phyloP scores from a whole-genome alignment of 306 rosid species.

The Cucumis sativus region DNA sequence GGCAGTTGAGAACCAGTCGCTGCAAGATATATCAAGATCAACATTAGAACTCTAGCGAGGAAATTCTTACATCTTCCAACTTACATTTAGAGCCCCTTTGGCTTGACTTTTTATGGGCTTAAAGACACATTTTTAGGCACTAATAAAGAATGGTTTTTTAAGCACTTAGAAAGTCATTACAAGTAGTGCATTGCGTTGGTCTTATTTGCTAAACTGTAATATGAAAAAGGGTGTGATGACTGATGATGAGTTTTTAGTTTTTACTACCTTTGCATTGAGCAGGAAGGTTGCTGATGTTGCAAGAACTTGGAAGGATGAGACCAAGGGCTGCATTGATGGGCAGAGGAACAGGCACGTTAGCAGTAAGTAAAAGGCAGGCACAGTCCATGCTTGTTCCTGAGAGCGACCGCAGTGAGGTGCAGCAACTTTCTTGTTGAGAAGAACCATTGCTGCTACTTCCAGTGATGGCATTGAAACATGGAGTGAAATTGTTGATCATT shows the following conservation, averaged over 20 bases:
- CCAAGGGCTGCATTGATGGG: constrained; percentile 42
- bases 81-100: background rate
- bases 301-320: constrained; percentile 42
- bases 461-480: constrained; percentile 60
- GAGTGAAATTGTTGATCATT: constrained; percentile 53
- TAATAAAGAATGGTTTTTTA: too few relatives aligned
- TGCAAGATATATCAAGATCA: constrained; percentile 17
- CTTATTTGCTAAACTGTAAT: too few relatives aligned
- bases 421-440: constrained; percentile 32
- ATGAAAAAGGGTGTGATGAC: background rate
- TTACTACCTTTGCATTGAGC: constrained; percentile 42
- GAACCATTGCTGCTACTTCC: constrained; percentile 53
- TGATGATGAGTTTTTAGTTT: background rate
- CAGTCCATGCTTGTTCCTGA: constrained; percentile 31
- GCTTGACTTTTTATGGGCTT: background rate
- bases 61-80: too few relatives aligned
- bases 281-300: constrained; percentile 4
- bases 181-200: too few relatives aligned
- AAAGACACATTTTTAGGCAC: too few relatives aligned
- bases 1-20: constrained; percentile 50
- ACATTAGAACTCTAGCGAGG: background rate
- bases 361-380: constrained; percentile 48
- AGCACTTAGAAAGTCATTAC: background rate
- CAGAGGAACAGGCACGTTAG: constrained; percentile 44
- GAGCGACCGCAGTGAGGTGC: constrained; percentile 38